These are phyloP conservation scores for Penicillium manginii DNA, from an alignment of 495 filamentous ascomycete genomes.

Conservation along the genomic window DNA sequence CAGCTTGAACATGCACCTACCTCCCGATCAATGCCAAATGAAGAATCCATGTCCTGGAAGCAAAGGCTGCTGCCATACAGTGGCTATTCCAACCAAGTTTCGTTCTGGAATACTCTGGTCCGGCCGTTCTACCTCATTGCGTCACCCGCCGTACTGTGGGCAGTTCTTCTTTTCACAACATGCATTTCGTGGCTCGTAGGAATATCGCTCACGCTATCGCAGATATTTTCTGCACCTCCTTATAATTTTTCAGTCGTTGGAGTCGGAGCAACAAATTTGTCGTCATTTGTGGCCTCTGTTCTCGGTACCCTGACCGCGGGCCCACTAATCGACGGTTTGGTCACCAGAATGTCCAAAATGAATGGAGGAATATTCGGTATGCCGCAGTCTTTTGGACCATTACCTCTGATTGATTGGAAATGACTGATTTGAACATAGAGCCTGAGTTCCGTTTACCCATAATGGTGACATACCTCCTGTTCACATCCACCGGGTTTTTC, in stretches of 20 bases:
- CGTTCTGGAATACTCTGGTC: slow-evolving; percentile 45
- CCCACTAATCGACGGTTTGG: slow-evolving; percentile 45
- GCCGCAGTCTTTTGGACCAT: not conserved
- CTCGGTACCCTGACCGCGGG: slow-evolving; percentile 43
- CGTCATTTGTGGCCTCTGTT: slow-evolving; percentile 44
- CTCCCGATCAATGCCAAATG: not conserved
- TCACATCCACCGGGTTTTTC: slow-evolving; percentile 50
- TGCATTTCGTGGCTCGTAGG: slow-evolving; percentile 53
- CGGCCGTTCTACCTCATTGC: slow-evolving; percentile 46
- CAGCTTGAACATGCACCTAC: slow-evolving; percentile 31
- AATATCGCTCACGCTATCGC: slow-evolving; percentile 45
- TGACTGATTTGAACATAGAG: slow-evolving; percentile 36
- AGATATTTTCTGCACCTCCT: slow-evolving; percentile 51
- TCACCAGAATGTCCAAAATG: slow-evolving; percentile 33
- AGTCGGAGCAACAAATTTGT: slow-evolving; percentile 47
- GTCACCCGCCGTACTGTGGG: slow-evolving; percentile 48
- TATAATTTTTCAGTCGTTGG: slow-evolving; percentile 49
- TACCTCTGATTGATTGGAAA: slow-evolving; percentile 8
- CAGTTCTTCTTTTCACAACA: slow-evolving; percentile 43
- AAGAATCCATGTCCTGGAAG: slow-evolving; percentile 22
- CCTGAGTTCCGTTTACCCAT: slow-evolving; percentile 52
- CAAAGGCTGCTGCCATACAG: slow-evolving; percentile 41
- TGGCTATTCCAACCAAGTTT: slow-evolving; percentile 38
- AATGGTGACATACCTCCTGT: slow-evolving; percentile 43
- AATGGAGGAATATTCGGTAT: slow-evolving; percentile 36